Evolutionary conservation across 495 filamentous ascomycete genomes (phyloP).

Genomic region (Penicillium odoratum): DNA sequence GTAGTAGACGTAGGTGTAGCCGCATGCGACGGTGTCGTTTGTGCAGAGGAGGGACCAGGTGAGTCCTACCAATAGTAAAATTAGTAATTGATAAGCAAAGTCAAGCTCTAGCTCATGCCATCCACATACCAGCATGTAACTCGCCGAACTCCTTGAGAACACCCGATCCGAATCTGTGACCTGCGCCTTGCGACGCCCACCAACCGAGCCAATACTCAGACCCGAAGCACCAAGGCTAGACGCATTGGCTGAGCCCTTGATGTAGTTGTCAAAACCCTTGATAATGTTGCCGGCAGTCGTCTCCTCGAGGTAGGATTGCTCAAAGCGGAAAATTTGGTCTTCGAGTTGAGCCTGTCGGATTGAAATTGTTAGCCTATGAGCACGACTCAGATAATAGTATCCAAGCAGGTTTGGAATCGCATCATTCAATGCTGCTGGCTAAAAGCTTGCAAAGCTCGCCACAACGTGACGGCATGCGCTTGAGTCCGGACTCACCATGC

Average conservation of each 20-base stretch:
- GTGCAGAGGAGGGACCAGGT: conserved; percentile 46
- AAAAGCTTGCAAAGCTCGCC: background rate
- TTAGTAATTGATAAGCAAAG: background rate
- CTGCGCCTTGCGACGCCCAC: conserved; percentile 45
- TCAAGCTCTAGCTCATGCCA: background rate
- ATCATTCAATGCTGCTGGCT: background rate
- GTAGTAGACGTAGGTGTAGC: conserved; percentile 49
- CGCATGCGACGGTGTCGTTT: conserved; percentile 52
- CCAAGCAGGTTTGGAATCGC: background rate
- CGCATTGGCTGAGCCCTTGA: conserved; percentile 69
- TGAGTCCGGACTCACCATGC: conserved; percentile 47
- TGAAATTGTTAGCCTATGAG: background rate
- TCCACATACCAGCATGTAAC: conserved; percentile 49
- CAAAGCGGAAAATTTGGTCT: conserved; percentile 80
- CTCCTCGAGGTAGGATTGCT: conserved; percentile 87
- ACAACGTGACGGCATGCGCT: background rate
- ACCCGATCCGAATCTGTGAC: conserved; percentile 52
- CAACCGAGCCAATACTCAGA: conserved; percentile 45
- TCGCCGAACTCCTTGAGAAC: conserved; percentile 52
- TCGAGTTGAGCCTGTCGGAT: conserved; percentile 61
- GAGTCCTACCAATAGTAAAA: conserved; percentile 37
- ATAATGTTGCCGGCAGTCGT: conserved; percentile 93
- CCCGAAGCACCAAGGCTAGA: conserved; percentile 34
- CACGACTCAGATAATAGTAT: too few relatives aligned
- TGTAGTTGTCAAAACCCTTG: conserved; percentile 94